Conservation (phyloP, 257 asterid genomes). For the Solanum stenotomum region DNA sequence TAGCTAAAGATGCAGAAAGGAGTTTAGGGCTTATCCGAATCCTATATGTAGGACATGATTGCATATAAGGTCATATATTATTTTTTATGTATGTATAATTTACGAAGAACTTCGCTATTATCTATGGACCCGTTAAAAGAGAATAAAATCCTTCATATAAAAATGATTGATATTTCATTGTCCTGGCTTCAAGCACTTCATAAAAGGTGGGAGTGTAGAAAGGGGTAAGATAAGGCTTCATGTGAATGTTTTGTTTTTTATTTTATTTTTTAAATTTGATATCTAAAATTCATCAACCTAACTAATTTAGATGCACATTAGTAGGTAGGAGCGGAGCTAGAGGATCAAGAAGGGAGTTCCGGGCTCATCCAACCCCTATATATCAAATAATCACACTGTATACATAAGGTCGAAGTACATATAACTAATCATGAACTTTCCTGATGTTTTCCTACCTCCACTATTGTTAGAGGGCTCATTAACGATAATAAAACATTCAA, state of each 20-base stretch:
- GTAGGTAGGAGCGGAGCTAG: neutral
- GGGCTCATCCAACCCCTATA: neutral
- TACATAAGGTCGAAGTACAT: neutral
- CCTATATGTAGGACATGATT: neutral
- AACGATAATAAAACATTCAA: neutral
- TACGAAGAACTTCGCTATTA: neutral
- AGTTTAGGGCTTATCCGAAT: neutral
- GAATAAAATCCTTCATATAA: neutral
- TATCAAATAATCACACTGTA: neutral
- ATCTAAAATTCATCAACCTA: neutral
- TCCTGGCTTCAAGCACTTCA: slow-evolving; percentile 4
- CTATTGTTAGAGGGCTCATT: neutral
- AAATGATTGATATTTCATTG: slow-evolving; percentile 9
- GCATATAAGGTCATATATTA: neutral
- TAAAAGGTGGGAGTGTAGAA: neutral
- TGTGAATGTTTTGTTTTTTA: neutral
- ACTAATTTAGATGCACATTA: neutral
- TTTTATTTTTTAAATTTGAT: neutral
- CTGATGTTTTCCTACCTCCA: neutral
- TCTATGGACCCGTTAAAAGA: neutral
- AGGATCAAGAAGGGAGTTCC: neutral
- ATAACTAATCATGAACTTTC: neutral
- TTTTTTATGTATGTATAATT: neutral
- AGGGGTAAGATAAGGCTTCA: neutral
- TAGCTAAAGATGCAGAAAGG: neutral